Conservation (phyloP, 2,329 filamentous ascomycete species). For the Tolypocladium guangdongense region DNA sequence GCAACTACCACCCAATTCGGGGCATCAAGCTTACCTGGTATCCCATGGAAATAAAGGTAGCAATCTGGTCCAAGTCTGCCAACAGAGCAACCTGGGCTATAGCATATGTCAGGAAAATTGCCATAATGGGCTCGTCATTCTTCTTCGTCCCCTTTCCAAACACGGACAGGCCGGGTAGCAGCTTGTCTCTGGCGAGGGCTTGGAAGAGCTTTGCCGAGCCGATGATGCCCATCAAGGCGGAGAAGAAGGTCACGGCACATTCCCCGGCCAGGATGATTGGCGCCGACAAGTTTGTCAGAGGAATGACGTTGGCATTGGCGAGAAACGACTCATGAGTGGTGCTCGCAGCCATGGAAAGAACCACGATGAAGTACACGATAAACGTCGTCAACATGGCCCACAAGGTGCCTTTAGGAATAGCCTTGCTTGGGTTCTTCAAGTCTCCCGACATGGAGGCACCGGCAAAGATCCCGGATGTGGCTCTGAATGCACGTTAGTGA, state of each 20-base stretch:
- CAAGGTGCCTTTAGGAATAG: conserved; percentile 76
- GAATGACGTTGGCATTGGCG: conserved; percentile 66
- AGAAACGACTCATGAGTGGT: conserved; percentile 66
- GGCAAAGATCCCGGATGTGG: conserved; percentile 47
- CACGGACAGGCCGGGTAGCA: conserved; percentile 63
- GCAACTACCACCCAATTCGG: not conserved
- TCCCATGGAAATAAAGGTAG: conserved; percentile 82
- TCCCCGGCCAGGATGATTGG: conserved; percentile 69
- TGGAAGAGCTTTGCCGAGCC: conserved; percentile 77
- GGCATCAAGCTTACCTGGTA: conserved; percentile 48
- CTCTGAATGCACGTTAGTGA: conserved; percentile 14
- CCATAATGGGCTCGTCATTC: conserved; percentile 63
- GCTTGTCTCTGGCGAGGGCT: conserved; percentile 66
- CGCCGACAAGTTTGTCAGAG: conserved; percentile 67
- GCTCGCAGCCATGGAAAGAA: conserved; percentile 66
- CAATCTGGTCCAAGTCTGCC: conserved; percentile 77
- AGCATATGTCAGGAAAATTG: conserved; percentile 64
- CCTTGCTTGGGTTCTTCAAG: conserved; percentile 68
- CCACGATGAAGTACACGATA: conserved; percentile 62
- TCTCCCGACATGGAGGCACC: conserved; percentile 90
- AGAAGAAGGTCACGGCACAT: conserved; percentile 74
- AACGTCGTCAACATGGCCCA: conserved; percentile 70
- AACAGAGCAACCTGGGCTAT: conserved; percentile 73
- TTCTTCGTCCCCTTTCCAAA: conserved; percentile 65
- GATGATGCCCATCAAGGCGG: conserved; percentile 77